phyloP scores from a whole-genome alignment of 768 basidiomycete genomes.

The Agrocybe chaxingu region DNA sequence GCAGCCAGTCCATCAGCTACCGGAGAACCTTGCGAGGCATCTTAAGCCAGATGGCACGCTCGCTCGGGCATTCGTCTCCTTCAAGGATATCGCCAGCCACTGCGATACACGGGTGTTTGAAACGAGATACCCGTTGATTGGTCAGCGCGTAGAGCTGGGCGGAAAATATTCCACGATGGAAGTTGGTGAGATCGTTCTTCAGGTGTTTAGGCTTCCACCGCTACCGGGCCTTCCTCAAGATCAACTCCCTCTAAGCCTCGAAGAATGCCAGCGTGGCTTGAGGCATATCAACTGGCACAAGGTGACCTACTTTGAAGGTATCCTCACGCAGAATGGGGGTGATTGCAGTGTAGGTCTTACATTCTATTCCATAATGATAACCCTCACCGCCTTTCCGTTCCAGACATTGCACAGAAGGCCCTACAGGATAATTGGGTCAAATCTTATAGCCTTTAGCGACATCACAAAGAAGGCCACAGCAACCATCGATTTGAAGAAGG shows the following conservation, averaged over 20 bases:
- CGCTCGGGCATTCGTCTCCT: conserved; percentile 82
- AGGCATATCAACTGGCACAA: conserved; percentile 93
- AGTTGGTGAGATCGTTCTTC: conserved; percentile 85
- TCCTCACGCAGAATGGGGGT: conserved; percentile 89
- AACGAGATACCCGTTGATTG: conserved; percentile 77
- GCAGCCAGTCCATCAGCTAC: conserved; percentile 40
- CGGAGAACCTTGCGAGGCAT: conserved; percentile 79
- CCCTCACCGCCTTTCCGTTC: conserved; percentile 4
- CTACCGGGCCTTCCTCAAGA: conserved; percentile 77
- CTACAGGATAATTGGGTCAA: conserved; percentile 81
- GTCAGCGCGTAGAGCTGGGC: conserved; percentile 60
- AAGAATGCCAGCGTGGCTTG: conserved; percentile 87
- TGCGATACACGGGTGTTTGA: conserved; percentile 88
- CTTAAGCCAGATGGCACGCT: conserved; percentile 85
- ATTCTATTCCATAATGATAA: neutral
- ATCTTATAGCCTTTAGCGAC: conserved; percentile 87
- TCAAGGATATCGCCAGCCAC: conserved; percentile 79
- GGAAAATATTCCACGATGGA: conserved; percentile 62
- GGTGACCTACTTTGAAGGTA: conserved; percentile 89
- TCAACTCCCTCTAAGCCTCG: conserved; percentile 86
- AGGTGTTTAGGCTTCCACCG: conserved; percentile 87
- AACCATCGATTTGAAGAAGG: conserved; percentile 89
- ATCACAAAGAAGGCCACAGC: conserved; percentile 87
- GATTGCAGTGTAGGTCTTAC: conserved; percentile 74
- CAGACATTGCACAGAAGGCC: conserved; percentile 83